A percentile compares a stretch with the other conserved stretches of the same genome.
Evolutionary conservation across 768 basidiomycete genomes (phyloP).

Genomic region (Psilocybe cyanescens): DNA sequence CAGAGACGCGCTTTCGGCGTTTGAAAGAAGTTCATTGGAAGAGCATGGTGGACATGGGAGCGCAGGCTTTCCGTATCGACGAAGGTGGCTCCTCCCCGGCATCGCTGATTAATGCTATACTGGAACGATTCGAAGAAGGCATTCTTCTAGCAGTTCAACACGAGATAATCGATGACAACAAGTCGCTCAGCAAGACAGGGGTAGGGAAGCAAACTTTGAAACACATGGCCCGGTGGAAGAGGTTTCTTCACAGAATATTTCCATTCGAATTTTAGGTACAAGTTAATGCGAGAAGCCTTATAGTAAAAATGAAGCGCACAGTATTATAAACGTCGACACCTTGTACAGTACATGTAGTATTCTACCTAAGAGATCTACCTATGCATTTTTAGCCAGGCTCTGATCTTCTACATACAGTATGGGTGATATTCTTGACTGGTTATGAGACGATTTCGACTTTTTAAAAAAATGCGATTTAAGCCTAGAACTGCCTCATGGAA

Average conservation of each 20-base stretch:
- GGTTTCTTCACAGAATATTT: neutral
- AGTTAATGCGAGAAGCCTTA: no score
- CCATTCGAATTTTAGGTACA: no score
- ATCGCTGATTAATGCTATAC: neutral
- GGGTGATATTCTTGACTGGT: no score
- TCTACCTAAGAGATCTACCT: no score
- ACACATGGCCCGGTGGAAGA: neutral
- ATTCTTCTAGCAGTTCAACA: neutral
- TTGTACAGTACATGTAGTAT: no score
- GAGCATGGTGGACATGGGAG: neutral
- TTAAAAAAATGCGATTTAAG: no score
- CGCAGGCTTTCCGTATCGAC: neutral
- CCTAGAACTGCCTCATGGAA: no score
- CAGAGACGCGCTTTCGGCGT: neutral
- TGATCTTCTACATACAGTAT: no score
- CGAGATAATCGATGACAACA: neutral
- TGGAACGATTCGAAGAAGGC: neutral
- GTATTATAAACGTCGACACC: no score
- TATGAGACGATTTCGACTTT: no score
- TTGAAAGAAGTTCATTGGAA: neutral
- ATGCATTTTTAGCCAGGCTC: no score
- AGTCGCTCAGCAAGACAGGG: neutral
- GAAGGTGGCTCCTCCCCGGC: neutral
- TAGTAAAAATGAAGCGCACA: no score
- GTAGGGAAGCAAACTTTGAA: neutral